Conservation (phyloP, 2,329 filamentous ascomycete genomes). For the Xylariaceae sp. region DNA sequence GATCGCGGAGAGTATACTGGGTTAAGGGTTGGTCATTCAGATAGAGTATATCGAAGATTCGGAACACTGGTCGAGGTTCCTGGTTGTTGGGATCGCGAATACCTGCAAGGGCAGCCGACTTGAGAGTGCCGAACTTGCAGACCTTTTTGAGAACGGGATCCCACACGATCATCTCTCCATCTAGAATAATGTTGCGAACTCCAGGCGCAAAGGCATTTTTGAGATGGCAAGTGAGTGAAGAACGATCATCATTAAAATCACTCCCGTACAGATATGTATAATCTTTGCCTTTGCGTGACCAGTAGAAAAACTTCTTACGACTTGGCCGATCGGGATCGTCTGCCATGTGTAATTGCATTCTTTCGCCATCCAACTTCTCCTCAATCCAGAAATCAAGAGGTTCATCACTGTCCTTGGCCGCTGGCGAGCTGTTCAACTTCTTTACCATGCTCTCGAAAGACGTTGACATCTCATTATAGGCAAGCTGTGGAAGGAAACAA, state of each 20-base stretch:
- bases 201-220: slow-evolving; percentile 70
- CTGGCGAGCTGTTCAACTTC: slow-evolving; percentile 45
- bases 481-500: slow-evolving; percentile 93
- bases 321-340: slow-evolving; percentile 65
- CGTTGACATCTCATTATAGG: slow-evolving; percentile 81
- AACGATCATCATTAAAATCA: slow-evolving; percentile 70
- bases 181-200: slow-evolving; percentile 83
- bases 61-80: slow-evolving; percentile 70
- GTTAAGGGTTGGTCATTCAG: slow-evolving; percentile 79
- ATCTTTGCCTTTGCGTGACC: slow-evolving; percentile 93
- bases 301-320: slow-evolving; percentile 75
- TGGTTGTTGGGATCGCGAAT: slow-evolving; percentile 66
- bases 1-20: slow-evolving; percentile 76
- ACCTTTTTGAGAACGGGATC: slow-evolving; percentile 80
- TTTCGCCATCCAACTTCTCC: slow-evolving; percentile 93
- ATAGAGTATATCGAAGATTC: slow-evolving; percentile 87
- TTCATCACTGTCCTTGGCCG: slow-evolving; percentile 52
- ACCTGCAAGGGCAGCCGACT: slow-evolving; percentile 80
- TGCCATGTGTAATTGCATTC: slow-evolving; percentile 93
- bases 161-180: slow-evolving; percentile 99
- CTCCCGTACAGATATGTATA: slow-evolving; percentile 92
- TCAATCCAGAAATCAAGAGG: slow-evolving; percentile 91
- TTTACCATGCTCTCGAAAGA: slow-evolving; percentile 74
- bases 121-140: slow-evolving; percentile 86
- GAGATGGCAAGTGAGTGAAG: slow-evolving; percentile 76